Evolutionary conservation across 75 land plant genomes (phyloP), one percentile per base, ranked within the genome.

Genomic region (Pseudotsuga menziesii): DNA sequence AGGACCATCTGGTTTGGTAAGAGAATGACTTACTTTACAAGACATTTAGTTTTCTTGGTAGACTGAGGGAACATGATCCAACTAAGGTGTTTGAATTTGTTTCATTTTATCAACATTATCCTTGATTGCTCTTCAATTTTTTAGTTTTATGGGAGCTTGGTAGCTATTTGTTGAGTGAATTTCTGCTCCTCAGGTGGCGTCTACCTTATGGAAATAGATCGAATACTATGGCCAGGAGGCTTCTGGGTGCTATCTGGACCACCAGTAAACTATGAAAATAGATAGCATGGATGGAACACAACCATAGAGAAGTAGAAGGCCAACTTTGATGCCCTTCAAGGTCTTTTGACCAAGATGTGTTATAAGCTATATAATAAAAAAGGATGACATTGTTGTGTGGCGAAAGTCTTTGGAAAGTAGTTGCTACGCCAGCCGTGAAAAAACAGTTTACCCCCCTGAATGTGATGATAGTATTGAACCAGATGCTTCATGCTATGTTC

Each of bases 241-340:
- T 94, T 90, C 74, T 94, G 98, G 98, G 89, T 94, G 16, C 90
- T 94, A 4, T 94, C 98, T 72, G 98, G 98, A 23, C 98, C 98
- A 22, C 98, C 98, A 15, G 82, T 94, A 15, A 94, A 94, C 79
- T 94, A 89, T 69, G 79, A 94, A 76, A 80, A 81, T 55, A 83
- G 92, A 48, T 89, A 89, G 91, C 76, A 82, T 58, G 98, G 98
- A 19, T 94, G 98, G 98, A 92, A 93, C 76, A 82, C 91, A 26
- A 93, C 98, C 8, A 73, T 85, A 64, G 93, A 88, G 52, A 87
- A 89, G 57, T 85, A 89, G 76, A 87, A 83, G 78, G 58, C 84
- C 4, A 87, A 90, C 61, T 84, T 80, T 75, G 90, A 94, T 35
- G 79, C 82, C 41, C 83, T 94, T 59, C 82, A 91, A 72, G 83